phyloP scores from a whole-genome alignment of 2,329 filamentous ascomycete genomes.

The Ceratocystiopsis minuta region DNA sequence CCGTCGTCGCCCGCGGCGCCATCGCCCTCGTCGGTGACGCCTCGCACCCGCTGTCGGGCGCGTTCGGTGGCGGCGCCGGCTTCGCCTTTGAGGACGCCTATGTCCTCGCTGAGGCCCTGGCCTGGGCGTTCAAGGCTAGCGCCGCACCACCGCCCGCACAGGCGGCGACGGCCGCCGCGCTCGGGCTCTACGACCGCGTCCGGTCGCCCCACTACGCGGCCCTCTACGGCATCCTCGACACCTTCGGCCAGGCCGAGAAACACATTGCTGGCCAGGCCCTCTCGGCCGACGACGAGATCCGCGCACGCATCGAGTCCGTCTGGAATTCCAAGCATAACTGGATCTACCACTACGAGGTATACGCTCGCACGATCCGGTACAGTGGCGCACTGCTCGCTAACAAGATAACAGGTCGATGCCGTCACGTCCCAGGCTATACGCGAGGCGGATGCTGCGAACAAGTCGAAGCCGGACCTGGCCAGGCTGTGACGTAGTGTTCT shows the following conservation, averaged over 20 bases:
- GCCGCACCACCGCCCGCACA: no score
- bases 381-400: no score
- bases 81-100: conserved; percentile 4
- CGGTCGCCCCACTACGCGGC: conserved; percentile 3
- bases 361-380: no score
- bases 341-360: conserved; percentile 5
- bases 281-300: conserved; percentile 1
- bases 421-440: no score
- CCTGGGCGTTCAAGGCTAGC: not conserved
- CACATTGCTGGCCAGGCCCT: not conserved
- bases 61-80: conserved; percentile 3
- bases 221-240: conserved; percentile 2
- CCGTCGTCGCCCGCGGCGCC: conserved; percentile 11
- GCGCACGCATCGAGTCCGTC: not conserved
- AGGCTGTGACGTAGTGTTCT: no score
- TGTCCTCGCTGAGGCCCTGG: not conserved
- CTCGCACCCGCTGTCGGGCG: conserved; percentile 24
- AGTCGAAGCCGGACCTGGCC: no score
- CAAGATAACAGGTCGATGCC: no score
- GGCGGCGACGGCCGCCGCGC: not conserved
- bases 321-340: conserved; percentile 1
- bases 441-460: no score
- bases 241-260: not conserved
- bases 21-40: conserved; percentile 35
- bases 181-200: conserved; percentile 1